Evolutionary conservation across 2,329 filamentous ascomycete genomes (phyloP).

Genomic region (Cytospora piceae): DNA sequence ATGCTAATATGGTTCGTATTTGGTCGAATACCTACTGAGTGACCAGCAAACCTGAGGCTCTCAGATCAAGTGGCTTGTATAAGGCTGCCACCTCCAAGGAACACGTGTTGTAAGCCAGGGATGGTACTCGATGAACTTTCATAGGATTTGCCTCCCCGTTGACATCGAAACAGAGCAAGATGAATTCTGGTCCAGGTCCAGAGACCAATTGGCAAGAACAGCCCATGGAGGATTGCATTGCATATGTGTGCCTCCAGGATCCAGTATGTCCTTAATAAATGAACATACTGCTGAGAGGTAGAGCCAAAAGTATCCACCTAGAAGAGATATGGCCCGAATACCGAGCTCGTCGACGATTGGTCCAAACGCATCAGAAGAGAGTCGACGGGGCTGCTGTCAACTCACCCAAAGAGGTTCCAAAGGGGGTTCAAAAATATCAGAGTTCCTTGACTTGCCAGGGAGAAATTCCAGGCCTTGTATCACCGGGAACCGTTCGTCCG

Average conservation of each 20-base stretch:
- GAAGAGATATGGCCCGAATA: background rate
- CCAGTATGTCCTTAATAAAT: background rate
- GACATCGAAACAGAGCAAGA: background rate
- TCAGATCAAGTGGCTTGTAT: background rate
- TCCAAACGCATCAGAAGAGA: too few species aligned
- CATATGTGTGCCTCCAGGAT: background rate
- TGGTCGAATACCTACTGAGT: background rate
- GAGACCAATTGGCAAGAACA: too few species aligned
- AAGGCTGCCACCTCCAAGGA: background rate
- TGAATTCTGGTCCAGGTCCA: background rate
- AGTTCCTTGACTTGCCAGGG: too few species aligned
- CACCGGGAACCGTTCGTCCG: too few species aligned
- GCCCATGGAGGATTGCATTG: background rate
- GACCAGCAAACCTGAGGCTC: background rate
- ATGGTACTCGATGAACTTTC: background rate
- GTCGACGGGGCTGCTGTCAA: too few species aligned
- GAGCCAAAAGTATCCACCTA: too few species aligned
- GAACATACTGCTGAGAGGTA: background rate
- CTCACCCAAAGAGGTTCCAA: too few species aligned
- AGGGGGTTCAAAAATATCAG: too few species aligned
- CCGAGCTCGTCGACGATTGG: too few species aligned
- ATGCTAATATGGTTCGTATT: background rate
- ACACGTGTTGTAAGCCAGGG: background rate
- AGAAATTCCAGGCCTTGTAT: too few species aligned
- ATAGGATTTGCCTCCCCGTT: too few species aligned